Evolutionary conservation across 2,329 filamentous ascomycete genomes (phyloP).

Genomic region (Teratosphaeria destructans): DNA sequence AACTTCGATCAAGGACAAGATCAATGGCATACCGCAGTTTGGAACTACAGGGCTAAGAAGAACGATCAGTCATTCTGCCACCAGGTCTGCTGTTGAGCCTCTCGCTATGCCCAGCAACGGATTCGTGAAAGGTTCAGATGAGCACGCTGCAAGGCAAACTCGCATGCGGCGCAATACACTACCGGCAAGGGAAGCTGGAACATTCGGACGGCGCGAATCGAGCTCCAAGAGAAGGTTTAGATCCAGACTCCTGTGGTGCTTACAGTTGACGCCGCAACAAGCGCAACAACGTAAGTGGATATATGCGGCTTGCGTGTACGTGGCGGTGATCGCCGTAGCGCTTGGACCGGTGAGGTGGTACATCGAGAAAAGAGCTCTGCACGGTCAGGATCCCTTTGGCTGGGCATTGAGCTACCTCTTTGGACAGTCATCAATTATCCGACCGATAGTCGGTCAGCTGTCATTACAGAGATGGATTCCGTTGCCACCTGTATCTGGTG

Average conservation of each 20-base stretch:
- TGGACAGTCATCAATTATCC: constrained; percentile 62
- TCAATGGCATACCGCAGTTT: constrained; percentile 7
- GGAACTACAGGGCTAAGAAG: constrained; percentile 5
- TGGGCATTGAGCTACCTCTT: constrained; percentile 89
- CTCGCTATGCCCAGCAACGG: background rate
- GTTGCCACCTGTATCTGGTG: constrained; percentile 45
- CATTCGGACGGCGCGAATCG: background rate
- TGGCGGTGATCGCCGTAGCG: constrained; percentile 54
- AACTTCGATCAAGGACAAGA: constrained; percentile 12
- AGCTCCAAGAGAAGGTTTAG: constrained; percentile 3
- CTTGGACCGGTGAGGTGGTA: constrained; percentile 61
- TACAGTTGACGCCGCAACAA: constrained; percentile 70
- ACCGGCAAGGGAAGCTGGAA: constrained; percentile 9
- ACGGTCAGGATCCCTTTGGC: constrained; percentile 69
- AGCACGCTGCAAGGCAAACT: background rate
- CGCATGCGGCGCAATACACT: constrained; percentile 17
- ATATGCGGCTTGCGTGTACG: constrained; percentile 72
- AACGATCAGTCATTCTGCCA: constrained; percentile 7
- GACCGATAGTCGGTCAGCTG: constrained; percentile 58
- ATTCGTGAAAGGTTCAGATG: background rate
- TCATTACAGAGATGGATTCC: constrained; percentile 67
- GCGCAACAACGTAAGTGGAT: constrained; percentile 68
- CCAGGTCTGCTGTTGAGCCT: constrained; percentile 15
- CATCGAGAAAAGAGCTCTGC: constrained; percentile 56
- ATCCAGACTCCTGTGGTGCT: constrained; percentile 52